Base-by-base conservation (phyloP, 1,284 basidiomycete genomes). In the Stereum hirsutum region DNA sequence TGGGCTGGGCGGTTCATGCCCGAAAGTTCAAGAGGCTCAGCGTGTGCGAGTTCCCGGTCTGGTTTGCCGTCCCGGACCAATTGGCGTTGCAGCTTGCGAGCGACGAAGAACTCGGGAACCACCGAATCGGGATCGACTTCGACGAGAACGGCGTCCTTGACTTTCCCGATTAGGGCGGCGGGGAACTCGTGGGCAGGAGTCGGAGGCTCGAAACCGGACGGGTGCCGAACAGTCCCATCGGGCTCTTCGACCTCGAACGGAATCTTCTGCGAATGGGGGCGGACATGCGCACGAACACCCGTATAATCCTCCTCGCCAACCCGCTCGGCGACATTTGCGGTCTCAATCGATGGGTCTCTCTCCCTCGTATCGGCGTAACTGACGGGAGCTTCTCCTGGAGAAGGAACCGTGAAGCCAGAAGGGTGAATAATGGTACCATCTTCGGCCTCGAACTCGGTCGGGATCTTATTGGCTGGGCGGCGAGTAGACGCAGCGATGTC, bases 171-270 rank as follows among this genome's bases (percentile, higher is more conserved):
- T n/a, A 36, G 38, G 12, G 21, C 28, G 21, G 17, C 17, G 31
- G 20, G 57, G 52, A 61, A 61, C n/a, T 56, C 52, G 5, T 58
- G 56, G 38, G 56, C 58, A 12, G 59, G 53, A 0, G 60, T 60
- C 3, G 61, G 61, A 6, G 60, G 61, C 41, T 53, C 52, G 43
- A 61, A 63, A 12, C 61, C 61, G 41, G 57, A 59, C 5, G 60
- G 57, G 27, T 60, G 59, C 14, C 49, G 45, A 20, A 62, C 53
- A 1, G 50, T 51, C 40, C 62, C 62, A 47, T 62, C 59, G 20
- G 49, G 46, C 26, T 42, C 42, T 19, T 48, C 41, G 35, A 62
- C 53, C 51, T 64, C 62, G 30, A 59, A 58, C 23, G 59, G 61
- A 27, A 63, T 59, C 53, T 64, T 63, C 49, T 57, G 57, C 10